A percentile compares a stretch with the other conserved stretches of the same genome.
These are phyloP conservation scores for Melampsora larici-populina DNA, from an alignment of 1,284 basidiomycete genomes.

Conservation along the genomic window DNA sequence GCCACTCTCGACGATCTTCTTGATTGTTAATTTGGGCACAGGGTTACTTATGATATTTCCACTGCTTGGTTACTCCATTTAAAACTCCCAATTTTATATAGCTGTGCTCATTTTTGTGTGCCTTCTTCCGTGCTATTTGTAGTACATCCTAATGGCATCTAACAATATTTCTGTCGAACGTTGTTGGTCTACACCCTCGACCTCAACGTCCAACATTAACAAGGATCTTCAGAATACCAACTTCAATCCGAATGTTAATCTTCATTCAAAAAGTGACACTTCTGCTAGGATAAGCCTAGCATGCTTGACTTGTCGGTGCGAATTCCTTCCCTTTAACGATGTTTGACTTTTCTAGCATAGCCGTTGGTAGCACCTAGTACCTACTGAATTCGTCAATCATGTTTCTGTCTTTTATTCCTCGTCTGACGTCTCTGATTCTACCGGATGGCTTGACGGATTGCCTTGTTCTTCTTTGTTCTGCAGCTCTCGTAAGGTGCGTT, in stretches of 20 bases:
- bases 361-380: not conserved
- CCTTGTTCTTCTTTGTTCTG: not conserved
- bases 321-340: not conserved
- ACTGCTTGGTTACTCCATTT: too few relatives aligned
- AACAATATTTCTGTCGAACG: conserved; percentile 1
- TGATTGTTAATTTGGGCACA: too few relatives aligned
- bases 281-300: conserved; percentile 22
- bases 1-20: too few relatives aligned
- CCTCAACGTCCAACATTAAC: not conserved
- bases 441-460: not conserved
- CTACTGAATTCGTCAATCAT: conserved; percentile 1
- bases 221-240: too few relatives aligned
- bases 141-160: too few relatives aligned
- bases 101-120: too few relatives aligned
- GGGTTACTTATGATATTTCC: too few relatives aligned
- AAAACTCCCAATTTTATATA: too few relatives aligned
- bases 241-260: not conserved
- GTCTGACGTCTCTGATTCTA: not conserved
- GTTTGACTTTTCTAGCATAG: not conserved
- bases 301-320: conserved; percentile 29
- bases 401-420: not conserved
- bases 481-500: conserved; percentile 30
- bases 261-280: conserved; percentile 4
- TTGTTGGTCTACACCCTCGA: conserved; percentile 6
- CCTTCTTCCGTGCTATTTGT: too few relatives aligned